Conservation (phyloP, 106 monocot genomes). For the Hemerocallis citrina region DNA sequence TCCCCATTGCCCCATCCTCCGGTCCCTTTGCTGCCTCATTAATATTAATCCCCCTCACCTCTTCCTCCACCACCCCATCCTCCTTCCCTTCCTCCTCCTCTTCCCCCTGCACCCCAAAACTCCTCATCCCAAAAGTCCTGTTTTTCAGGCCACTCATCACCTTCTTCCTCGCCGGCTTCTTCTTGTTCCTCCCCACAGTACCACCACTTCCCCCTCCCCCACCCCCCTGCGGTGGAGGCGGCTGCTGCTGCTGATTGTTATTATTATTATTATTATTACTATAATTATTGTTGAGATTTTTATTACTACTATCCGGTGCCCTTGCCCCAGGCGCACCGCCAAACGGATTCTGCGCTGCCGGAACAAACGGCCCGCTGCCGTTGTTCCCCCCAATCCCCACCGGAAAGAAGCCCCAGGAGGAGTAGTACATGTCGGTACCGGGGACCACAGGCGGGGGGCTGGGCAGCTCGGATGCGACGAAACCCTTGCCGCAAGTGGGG, state of each 20-base stretch:
- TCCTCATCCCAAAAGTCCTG: neutral
- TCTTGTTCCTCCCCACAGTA: conserved; percentile 2
- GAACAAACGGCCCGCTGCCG: conserved; percentile 40
- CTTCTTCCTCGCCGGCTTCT: conserved; percentile 28
- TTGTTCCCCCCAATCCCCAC: conserved; percentile 13
- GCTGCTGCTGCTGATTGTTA: neutral
- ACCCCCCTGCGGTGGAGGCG: neutral
- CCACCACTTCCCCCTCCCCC: neutral
- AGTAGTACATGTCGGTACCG: conserved; percentile 22
- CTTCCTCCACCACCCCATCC: neutral
- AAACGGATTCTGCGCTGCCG: conserved; percentile 14
- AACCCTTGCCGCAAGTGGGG: conserved; percentile 27
- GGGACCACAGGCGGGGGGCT: conserved; percentile 24
- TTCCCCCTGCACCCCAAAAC: neutral
- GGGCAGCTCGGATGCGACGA: conserved; percentile 27
- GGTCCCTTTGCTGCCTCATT: conserved; percentile 17
- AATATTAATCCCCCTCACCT: conserved; percentile 5
- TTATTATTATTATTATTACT: no score
- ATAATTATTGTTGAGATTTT: no score
- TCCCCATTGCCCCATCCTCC: neutral
- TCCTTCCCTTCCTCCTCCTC: neutral
- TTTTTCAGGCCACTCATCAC: conserved; percentile 6
- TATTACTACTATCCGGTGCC: neutral
- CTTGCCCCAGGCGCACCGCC: neutral
- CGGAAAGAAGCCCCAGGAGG: conserved; percentile 25